Base-by-base conservation (phyloP, 768 basidiomycete genomes). In the Dioszegia aurantiaca region DNA sequence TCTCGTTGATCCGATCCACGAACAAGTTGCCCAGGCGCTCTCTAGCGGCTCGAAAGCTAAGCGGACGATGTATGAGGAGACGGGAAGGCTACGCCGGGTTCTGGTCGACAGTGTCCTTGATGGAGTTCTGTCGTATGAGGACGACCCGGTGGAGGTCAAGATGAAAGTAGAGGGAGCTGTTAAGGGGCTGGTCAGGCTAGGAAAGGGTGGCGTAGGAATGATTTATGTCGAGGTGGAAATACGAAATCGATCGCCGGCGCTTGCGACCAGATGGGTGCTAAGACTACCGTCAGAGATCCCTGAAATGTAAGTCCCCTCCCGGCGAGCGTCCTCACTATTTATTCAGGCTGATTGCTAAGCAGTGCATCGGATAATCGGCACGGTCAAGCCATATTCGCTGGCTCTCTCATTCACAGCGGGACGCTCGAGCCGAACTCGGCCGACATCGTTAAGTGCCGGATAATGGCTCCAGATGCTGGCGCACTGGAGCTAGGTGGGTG, bases 1-100 rank as follows among this genome's bases (percentile, higher is more conserved):
- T 11, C 77, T 83, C 14, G 79, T 94, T 57, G 79, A 83, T 17
- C 39, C 31, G 12, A 39, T 70, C 14, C 55, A 64, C 19, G n/a
- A 45, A 19, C 80, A 81, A 46, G 79, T 86, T 36, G 80, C 91
- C 4, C 80, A 83, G 46, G 80, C 82, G 19, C 82, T 83, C 10
- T 84, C 85, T 67, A 79, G 77, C 1, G 81, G 81, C 11, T 62
- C 56, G 3, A 88, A 88, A 76, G 81, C 81, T 23, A 87, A 85
- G 59, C 82, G 90, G 43, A 89, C 84, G 62, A 90, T 95, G 83
- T 97, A 90, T 70, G 90, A 89, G 21, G 90, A 97, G 79, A 94
- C 91, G 4, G 83, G 83, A 60, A 80, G 87, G 46, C 85, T 91
- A 75, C 84, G 84, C 69, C 73, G 76, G 63, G 84, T 85, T 49